phyloP scores from a whole-genome alignment of 2,329 filamentous ascomycete species.

The Colletotrichum sidae region DNA sequence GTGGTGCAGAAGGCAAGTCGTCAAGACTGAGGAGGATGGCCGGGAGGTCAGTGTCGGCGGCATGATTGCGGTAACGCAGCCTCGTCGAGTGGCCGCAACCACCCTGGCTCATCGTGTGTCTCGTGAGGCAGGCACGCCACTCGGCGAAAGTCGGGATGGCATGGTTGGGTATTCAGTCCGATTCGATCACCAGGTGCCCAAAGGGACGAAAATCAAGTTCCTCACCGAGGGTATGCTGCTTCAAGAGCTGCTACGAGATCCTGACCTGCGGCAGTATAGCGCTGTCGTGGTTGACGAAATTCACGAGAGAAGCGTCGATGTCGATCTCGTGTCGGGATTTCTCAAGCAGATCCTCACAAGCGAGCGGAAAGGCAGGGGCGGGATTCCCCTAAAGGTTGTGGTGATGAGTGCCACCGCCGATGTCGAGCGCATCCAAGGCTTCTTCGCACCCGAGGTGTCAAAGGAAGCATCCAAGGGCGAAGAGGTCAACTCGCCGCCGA shows the following conservation, averaged over 20 bases:
- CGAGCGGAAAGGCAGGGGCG: slow-evolving; percentile 73
- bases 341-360: slow-evolving; percentile 79
- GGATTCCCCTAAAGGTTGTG: slow-evolving; percentile 84
- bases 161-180: slow-evolving; percentile 92
- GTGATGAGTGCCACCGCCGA: slow-evolving; percentile 98
- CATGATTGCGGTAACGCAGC: slow-evolving; percentile 93
- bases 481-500: background rate
- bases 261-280: slow-evolving; percentile 85
- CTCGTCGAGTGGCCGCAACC: slow-evolving; percentile 91
- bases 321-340: slow-evolving; percentile 91
- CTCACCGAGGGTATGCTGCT: slow-evolving; percentile 96
- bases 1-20: slow-evolving; percentile 77
- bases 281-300: slow-evolving; percentile 95
- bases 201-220: slow-evolving; percentile 89
- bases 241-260: slow-evolving; percentile 91
- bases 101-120: slow-evolving; percentile 90
- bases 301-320: slow-evolving; percentile 94
- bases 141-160: slow-evolving; percentile 56
- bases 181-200: slow-evolving; percentile 89
- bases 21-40: slow-evolving; percentile 55
- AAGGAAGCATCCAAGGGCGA: background rate
- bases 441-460: slow-evolving; percentile 66
- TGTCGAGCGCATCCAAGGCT: slow-evolving; percentile 79
- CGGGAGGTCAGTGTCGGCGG: slow-evolving; percentile 72
- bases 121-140: slow-evolving; percentile 73